Evolutionary conservation across 2,329 filamentous ascomycete species (phyloP), one percentile per base, ranked within the genome.

Genomic region (Fulvia fulva): DNA sequence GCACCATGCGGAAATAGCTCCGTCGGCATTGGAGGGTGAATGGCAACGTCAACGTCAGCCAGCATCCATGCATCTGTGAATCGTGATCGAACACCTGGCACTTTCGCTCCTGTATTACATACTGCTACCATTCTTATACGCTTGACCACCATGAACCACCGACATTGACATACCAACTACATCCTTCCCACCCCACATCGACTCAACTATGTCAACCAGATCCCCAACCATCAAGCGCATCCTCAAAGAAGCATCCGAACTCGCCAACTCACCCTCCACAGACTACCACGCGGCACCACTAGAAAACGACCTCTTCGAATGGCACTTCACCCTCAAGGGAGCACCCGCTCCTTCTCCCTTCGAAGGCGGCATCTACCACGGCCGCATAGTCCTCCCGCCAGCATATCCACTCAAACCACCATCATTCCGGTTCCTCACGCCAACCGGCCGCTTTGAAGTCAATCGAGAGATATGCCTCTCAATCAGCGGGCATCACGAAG

Each of bases 311-410:
- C 86, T 99, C 55, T 96, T 96, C 77, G 92, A 97, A 76, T 99
- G 94, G 94, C 94, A 99, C 79, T 99, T 97, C 77, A 99, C 94
- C 0, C 81, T 99, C n/a, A 86, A 88, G 53, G 94, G 94, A 0
- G 92, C 93, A 0, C 93, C 93, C 0, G 80, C 84, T 30, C 83
- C 83, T 19, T 92, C 91, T 0, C 84, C 87, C 37, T 97, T 92
- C 76, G 84, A 85, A 46, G 78, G 81, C 30, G 94, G 94, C 50
- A 84, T 97, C 69, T 99, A 97, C 78, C 94, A 99, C 76, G 94
- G 94, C 58, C 91, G 93, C 70, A 97, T 99, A 73, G 83, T 92
- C 41, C 85, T 99, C 0, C 94, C 94, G 1, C 84, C 91, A 0
- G 85, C 88, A 1, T 99, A 99, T 75, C 94, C 94, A 0, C 84